These are phyloP conservation scores for Leishmania turanica DNA, from an alignment of 208 protist species.

Conservation along the genomic window DNA sequence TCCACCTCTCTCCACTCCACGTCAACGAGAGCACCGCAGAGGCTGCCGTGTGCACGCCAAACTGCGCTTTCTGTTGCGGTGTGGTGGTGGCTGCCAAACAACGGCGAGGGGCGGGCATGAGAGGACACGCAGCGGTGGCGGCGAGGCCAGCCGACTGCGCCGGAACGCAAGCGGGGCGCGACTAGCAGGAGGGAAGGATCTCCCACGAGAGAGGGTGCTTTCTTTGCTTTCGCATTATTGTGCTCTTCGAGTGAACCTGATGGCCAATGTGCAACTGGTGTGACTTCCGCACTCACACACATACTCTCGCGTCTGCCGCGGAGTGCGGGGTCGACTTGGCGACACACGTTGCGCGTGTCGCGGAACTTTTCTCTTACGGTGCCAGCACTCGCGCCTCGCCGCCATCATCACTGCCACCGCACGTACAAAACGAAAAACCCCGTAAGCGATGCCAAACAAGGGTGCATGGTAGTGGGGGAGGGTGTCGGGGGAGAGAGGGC, in stretches of 20 bases:
- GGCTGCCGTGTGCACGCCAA: not conserved
- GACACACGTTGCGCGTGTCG: not conserved
- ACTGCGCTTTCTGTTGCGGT: not conserved
- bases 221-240: constrained; percentile 10
- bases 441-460: not conserved
- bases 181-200: not conserved
- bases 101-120: not conserved
- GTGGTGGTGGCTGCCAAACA: not conserved
- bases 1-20: not conserved
- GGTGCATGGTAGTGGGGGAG: not conserved
- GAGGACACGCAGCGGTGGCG: not conserved
- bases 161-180: not conserved
- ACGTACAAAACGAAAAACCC: not conserved
- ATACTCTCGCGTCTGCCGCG: not conserved
- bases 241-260: constrained; percentile 8
- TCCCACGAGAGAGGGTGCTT: not conserved
- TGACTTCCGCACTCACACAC: not conserved
- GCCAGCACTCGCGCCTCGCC: not conserved
- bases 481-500: not conserved
- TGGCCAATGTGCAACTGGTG: not conserved
- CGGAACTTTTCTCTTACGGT: not conserved
- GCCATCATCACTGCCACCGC: not conserved
- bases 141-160: not conserved
- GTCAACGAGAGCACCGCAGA: not conserved
- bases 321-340: not conserved